Percentiles rank a stretch among this genome's conserved stretches.
Conservation (phyloP, 176 grass and related monocot genomes). For the Zoysia japonica region DNA sequence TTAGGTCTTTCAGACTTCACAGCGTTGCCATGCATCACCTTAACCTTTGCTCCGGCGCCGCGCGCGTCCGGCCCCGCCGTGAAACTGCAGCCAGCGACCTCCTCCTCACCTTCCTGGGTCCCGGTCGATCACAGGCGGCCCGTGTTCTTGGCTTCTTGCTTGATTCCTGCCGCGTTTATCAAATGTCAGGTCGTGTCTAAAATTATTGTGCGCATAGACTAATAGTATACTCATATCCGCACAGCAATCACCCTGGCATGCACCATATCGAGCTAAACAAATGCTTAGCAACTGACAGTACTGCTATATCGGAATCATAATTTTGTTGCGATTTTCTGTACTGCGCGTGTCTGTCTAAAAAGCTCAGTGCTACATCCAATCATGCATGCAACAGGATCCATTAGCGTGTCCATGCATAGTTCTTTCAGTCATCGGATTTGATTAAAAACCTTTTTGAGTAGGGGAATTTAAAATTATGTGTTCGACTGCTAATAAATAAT, state of each 20-base stretch:
- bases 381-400: conserved; percentile 11
- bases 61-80: conserved; percentile 22
- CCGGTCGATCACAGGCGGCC: conserved; percentile 36
- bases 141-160: conserved; percentile 30
- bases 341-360: background rate
- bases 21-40: conserved; percentile 11
- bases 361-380: conserved; percentile 20
- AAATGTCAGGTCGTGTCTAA: conserved; percentile 42
- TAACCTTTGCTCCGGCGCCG: background rate
- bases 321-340: conserved; percentile 26
- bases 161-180: conserved; percentile 1
- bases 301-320: conserved; percentile 11
- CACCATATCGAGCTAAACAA: conserved; percentile 38
- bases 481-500: conserved; percentile 6
- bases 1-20: background rate
- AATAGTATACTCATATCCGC: background rate
- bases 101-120: background rate
- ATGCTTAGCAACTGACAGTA: conserved; percentile 21
- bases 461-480: background rate
- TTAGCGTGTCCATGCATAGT: background rate
- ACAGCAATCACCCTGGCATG: conserved; percentile 4
- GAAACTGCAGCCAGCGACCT: conserved; percentile 3
- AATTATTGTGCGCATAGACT: conserved; percentile 30
- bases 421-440: background rate
- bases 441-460: background rate